A percentile compares a stretch with the other conserved stretches of the same genome.
Evolutionary conservation across 1,284 basidiomycete genomes (phyloP).

Genomic region (Melampsora larici-populina): DNA sequence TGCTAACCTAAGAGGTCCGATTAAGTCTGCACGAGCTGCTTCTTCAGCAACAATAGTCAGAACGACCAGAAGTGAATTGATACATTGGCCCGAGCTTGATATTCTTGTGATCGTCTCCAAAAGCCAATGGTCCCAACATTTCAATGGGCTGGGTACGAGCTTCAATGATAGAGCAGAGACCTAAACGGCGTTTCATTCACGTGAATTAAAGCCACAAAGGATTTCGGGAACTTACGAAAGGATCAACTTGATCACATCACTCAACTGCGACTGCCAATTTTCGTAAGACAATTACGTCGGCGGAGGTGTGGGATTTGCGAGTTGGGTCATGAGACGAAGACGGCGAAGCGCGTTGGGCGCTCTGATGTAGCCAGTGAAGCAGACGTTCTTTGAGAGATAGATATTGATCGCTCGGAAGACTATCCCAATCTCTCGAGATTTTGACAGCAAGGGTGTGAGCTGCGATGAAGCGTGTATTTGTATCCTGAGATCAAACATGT

Average conservation of each 20-base stretch:
- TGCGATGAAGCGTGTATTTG: conserved; percentile 49
- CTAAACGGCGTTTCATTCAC: background rate
- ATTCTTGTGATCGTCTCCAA: conserved; percentile 48
- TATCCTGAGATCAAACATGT: conserved; percentile 17
- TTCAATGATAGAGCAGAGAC: conserved; percentile 21
- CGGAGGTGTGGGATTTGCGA: background rate
- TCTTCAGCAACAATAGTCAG: conserved; percentile 49
- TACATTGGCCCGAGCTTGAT: conserved; percentile 45
- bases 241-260: background rate
- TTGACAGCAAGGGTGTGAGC: conserved; percentile 48
- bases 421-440: conserved; percentile 46
- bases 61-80: conserved; percentile 47
- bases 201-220: background rate
- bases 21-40: conserved; percentile 49
- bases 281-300: conserved; percentile 48
- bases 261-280: conserved; percentile 49
- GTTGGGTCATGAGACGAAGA: background rate
- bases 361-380: conserved; percentile 47
- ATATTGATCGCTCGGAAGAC: conserved; percentile 44
- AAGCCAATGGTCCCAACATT: conserved; percentile 49
- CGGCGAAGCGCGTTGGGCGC: conserved; percentile 46
- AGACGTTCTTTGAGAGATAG: conserved; percentile 45
- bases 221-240: background rate
- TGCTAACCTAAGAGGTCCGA: conserved; percentile 47
- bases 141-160: conserved; percentile 20